These are phyloP conservation scores for Stagonosporopsis chrysanthemi DNA, from an alignment of 2,329 filamentous ascomycete genomes.

Conservation along the genomic window DNA sequence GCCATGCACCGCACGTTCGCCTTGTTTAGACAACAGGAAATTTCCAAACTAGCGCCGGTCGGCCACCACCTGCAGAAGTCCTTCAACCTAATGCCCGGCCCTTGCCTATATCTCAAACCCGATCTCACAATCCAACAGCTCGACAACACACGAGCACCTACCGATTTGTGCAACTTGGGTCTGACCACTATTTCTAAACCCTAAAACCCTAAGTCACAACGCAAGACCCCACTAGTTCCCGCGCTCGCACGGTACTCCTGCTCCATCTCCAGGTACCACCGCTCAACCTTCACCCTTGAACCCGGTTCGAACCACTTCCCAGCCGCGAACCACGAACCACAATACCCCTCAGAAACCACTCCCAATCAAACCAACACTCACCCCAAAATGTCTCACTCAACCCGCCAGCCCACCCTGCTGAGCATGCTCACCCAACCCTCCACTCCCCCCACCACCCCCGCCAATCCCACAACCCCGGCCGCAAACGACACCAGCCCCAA, in stretches of 20 bases:
- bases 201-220: not conserved
- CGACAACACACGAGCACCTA: not conserved
- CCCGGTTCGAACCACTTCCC: not conserved
- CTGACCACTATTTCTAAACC: not conserved
- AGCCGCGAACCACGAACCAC: not conserved
- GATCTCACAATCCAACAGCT: not conserved
- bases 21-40: not conserved
- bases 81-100: not conserved
- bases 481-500: not conserved
- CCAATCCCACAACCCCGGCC: not conserved
- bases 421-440: conserved; percentile 14
- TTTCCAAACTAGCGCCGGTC: not conserved
- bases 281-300: not conserved
- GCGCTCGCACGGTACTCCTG: not conserved
- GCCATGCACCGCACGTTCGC: conserved; percentile 16
- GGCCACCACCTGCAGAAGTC: not conserved
- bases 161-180: not conserved
- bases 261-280: not conserved
- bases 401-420: conserved; percentile 18
- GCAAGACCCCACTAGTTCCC: not conserved
- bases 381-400: conserved; percentile 5
- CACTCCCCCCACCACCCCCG: not conserved
- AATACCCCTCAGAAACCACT: no score
- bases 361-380: not conserved
- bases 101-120: not conserved